phyloP scores from a whole-genome alignment of 352 stramenopile genomes.

The Pythium biforme region DNA sequence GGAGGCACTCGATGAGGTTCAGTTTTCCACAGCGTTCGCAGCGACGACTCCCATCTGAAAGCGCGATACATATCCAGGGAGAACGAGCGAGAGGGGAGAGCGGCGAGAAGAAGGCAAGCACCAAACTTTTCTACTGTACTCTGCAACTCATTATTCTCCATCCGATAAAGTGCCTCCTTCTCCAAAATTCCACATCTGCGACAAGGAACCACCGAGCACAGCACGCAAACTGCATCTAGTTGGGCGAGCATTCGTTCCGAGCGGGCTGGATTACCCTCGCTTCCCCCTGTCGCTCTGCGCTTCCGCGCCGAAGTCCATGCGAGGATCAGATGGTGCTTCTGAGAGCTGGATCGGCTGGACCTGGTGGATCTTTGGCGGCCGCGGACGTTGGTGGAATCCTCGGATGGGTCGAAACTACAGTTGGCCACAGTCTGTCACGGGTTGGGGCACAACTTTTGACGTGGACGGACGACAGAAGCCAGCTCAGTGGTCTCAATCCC shows the following conservation, averaged over 20 bases:
- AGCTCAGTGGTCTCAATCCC: conserved; percentile 18
- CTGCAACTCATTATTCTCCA: background rate
- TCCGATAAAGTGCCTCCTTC: background rate
- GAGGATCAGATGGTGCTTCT: conserved; percentile 10
- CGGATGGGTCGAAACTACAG: conserved; percentile 13
- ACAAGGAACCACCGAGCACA: background rate
- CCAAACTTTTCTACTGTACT: background rate
- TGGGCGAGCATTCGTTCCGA: no score
- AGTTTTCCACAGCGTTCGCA: background rate
- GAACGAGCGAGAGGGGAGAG: conserved; percentile 1
- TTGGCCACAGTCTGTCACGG: conserved; percentile 27
- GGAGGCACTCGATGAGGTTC: conserved; percentile 1
- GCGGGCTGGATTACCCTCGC: conserved; percentile 9
- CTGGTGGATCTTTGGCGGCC: conserved; percentile 22
- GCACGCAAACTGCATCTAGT: no score
- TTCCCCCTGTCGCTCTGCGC: conserved; percentile 13
- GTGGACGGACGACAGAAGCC: conserved; percentile 28
- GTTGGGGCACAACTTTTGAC: conserved; percentile 17
- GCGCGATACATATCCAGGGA: background rate
- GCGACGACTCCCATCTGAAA: no score
- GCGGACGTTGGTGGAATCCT: conserved; percentile 9
- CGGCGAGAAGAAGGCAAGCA: background rate
- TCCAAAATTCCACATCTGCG: conserved; percentile 9
- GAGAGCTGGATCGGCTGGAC: background rate
- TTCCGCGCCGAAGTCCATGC: background rate